phyloP scores from a whole-genome alignment of 73 alveolate species.

The Stentor roeselii region DNA sequence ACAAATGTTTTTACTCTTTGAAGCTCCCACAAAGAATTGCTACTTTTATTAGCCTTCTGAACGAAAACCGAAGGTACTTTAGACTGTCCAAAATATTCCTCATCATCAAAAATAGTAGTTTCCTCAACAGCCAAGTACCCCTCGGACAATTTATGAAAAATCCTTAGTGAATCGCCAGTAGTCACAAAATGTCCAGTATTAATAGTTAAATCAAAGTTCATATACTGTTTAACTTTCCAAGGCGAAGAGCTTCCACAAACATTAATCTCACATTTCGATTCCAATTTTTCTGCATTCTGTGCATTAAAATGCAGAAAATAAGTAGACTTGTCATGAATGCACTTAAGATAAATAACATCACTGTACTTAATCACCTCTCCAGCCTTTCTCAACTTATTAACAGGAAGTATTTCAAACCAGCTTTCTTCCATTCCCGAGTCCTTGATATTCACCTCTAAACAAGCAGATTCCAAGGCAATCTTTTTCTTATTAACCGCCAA shows the following conservation, averaged over 20 bases:
- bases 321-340: neutral
- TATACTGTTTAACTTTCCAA: neutral
- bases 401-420: slow-evolving; percentile 21
- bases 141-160: slow-evolving; percentile 5
- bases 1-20: slow-evolving; percentile 11
- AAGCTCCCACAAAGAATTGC: slow-evolving; percentile 7
- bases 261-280: neutral
- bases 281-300: neutral
- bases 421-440: neutral
- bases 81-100: neutral
- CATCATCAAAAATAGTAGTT: neutral
- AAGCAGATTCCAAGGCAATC: slow-evolving; percentile 1
- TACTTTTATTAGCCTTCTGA: neutral
- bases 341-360: neutral
- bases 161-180: slow-evolving; percentile 13
- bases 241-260: neutral
- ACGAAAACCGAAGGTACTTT: neutral
- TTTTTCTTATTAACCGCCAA: neutral
- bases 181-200: neutral
- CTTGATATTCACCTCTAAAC: neutral
- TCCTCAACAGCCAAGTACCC: neutral
- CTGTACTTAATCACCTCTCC: neutral
- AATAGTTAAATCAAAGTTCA: neutral
- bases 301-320: slow-evolving; percentile 5
- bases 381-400: neutral